Evolutionary conservation across 495 filamentous ascomycete species (phyloP), one percentile per base, ranked within the genome.

Genomic region (Penicillium herquei): DNA sequence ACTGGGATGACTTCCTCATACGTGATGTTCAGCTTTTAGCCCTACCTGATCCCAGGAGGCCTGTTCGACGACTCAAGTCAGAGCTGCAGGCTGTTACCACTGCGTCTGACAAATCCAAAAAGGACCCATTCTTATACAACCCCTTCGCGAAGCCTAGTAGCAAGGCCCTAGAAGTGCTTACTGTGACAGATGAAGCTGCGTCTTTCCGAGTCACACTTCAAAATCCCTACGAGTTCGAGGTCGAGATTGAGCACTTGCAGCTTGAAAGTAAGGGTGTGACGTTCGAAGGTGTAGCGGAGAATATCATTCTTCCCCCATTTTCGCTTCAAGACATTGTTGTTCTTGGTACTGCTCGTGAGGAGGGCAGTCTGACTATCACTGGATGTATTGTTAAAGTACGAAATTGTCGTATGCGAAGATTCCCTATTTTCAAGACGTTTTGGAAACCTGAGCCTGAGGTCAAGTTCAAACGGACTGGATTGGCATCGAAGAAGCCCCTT

Each of bases 1-100:
- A 96, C 64, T 98, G 94, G 94, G 94, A 98, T 69, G 88, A 93
- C 45, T 98, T 98, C 64, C 79, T 98, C 0, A 78, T 98, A 39
- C 84, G 94, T 33, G 91, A 86, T 57, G 78, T 98, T 33, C 84
- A 88, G 45, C 69, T 94, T 26, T 77, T 83, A 21, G 73, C 84
- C 30, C 71, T 81, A 33, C 68, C 74, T 42, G 70, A 75, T 34
- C 73, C 72, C 16, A 75, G 72, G 57, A 79, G 79, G n/a, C 86
- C 92, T 14, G 81, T 88, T 55, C 79, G 87, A 7, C 91, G 91
- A 59, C 82, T 78, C 3, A 88, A 84, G 58, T 81, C 80, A 32
- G 87, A 92, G 44, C 71, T 96, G 10, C 83, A 87, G 39, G 82
- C 83, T 17, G 81, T 81, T 5, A 79, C 80, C 21, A 73, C 76